These are phyloP conservation scores for Salmacisia buchloeana DNA, from an alignment of 1,284 basidiomycete genomes.

Conservation along the genomic window DNA sequence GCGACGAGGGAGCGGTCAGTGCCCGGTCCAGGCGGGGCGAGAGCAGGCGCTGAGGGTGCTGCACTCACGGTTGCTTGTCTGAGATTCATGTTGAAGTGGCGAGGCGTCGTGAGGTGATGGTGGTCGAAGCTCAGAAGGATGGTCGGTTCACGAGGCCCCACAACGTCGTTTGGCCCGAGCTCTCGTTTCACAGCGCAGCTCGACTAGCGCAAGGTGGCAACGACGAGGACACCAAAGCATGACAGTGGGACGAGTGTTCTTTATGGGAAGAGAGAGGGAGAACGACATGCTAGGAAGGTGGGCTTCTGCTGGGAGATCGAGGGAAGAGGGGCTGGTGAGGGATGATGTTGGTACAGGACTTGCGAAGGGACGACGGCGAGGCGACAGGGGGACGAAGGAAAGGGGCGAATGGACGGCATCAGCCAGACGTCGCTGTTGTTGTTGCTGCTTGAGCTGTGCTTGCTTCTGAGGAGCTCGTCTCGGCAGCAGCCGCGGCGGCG, in stretches of 20 bases:
- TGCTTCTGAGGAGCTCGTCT: background rate
- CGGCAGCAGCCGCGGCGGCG: background rate
- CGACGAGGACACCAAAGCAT: too few species aligned
- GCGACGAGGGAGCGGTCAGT: background rate
- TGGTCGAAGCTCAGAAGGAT: background rate
- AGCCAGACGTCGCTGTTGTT: background rate
- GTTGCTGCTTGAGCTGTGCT: background rate
- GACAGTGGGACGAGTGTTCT: too few species aligned
- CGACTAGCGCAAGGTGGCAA: too few species aligned
- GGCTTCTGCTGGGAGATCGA: background rate
- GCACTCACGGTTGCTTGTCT: constrained; percentile 11
- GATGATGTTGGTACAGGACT: background rate
- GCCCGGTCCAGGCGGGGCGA: background rate
- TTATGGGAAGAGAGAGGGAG: too few species aligned
- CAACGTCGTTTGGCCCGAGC: too few species aligned
- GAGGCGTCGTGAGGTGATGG: background rate
- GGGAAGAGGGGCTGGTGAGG: background rate
- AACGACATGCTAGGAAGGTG: too few species aligned
- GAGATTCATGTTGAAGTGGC: constrained; percentile 1
- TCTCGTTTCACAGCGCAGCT: too few species aligned
- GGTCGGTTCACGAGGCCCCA: too few species aligned
- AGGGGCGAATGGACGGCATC: background rate
- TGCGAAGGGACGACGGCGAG: too few species aligned
- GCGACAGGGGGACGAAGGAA: background rate
- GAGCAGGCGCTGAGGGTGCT: background rate